Base-by-base conservation (phyloP, 208 protist genomes). In the Wallacemonas collosoma region DNA sequence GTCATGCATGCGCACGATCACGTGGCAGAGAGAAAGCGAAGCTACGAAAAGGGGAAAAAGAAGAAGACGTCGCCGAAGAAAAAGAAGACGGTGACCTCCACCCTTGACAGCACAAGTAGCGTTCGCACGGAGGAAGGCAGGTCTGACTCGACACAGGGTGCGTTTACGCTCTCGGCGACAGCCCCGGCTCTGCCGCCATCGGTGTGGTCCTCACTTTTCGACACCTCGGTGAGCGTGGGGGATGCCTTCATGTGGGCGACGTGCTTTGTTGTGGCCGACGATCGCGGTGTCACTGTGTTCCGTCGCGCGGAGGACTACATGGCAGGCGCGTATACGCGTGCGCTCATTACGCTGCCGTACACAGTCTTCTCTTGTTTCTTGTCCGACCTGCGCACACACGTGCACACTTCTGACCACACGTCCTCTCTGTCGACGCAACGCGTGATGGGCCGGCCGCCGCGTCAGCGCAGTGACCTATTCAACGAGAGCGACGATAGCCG, bases 191-290 rank as follows among this genome's bases (percentile, higher is more conserved):
- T 71, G 69, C 2, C 61, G 8, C 56, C 56, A 15, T 62, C 56
- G 9, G 8, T 43, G 36, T 62, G 56, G 56, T 38, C 56, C 7
- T 41, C 38, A 17, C 8, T 36, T 6, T 17, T 62, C 35, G 56
- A 62, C 26, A 6, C 56, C 9, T 43, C 56, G 17, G 6, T 38
- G 56, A 62, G 56, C 36, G 56, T 62, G 56, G 15, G 26, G 55
- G 26, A 73, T 50, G 45, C 17, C 43, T 63, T 74, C 2, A n/a
- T 55, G 14, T 89, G 84, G 84, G 57, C 38, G 4, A 53, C 69
- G 2, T 76, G 73, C 58, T 89, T 82, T 66, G 77, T 86, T 17
- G 75, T 89, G 1, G 84, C 80, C 1, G 84, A 89, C 65, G 77
- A 89, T 47, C 66, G 69, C 36, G 77, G 77, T 36, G 44, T 89